phyloP scores from a whole-genome alignment of 306 rosid species.

The Astragalus membranaceus region DNA sequence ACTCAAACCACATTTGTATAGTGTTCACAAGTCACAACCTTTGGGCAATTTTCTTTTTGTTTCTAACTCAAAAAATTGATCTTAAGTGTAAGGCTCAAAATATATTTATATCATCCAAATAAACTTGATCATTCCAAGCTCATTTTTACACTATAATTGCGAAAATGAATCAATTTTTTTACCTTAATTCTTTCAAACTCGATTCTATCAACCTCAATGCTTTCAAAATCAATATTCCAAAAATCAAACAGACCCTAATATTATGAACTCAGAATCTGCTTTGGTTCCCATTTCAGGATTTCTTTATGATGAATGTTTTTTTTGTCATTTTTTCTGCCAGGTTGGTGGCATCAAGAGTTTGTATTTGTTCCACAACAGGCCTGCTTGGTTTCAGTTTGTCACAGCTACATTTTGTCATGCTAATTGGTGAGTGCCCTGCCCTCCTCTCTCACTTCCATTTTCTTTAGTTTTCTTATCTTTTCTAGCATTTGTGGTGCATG shows the following conservation, averaged over 20 bases:
- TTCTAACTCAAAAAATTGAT: neutral
- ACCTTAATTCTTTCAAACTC: neutral
- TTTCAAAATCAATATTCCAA: neutral
- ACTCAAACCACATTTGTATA: neutral
- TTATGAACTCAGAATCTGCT: neutral
- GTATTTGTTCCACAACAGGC: constrained; percentile 73
- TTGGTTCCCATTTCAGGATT: neutral
- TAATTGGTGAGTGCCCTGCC: constrained; percentile 59
- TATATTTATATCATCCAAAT: neutral
- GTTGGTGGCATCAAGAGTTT: constrained; percentile 51
- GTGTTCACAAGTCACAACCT: neutral
- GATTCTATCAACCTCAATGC: neutral
- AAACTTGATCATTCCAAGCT: neutral
- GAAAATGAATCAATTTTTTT: neutral
- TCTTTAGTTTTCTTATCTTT: neutral
- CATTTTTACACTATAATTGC: neutral
- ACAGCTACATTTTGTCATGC: constrained; percentile 97
- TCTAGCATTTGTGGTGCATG: neutral
- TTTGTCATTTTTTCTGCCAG: constrained; percentile 24
- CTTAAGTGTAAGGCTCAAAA: neutral
- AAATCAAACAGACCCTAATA: neutral
- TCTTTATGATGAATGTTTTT: constrained; percentile 2
- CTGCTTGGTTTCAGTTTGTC: constrained; percentile 86
- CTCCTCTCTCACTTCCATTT: constrained; percentile 4
- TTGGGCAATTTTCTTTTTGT: neutral